A percentile compares a stretch with the other conserved stretches of the same genome.
Evolutionary conservation across 108 stramenopile genomes (phyloP).

Genomic region (Chaetoceros tenuissimus): DNA sequence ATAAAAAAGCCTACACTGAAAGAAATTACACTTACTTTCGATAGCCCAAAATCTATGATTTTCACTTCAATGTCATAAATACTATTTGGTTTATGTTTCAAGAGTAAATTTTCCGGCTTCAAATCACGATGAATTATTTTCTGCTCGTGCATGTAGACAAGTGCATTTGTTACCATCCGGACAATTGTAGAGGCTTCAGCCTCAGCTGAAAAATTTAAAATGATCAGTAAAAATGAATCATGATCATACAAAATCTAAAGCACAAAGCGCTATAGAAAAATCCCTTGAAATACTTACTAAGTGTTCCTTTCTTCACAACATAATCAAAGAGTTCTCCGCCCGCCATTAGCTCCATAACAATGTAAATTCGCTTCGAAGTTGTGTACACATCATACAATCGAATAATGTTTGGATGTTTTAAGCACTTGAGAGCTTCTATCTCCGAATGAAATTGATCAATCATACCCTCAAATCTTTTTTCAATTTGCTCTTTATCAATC

Average conservation of each 20-base stretch:
- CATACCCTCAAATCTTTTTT: slow-evolving; percentile 79
- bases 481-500: slow-evolving; percentile 90
- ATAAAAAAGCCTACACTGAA: neutral
- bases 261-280: too few relatives aligned
- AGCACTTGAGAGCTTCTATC: slow-evolving; percentile 62
- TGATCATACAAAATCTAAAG: neutral
- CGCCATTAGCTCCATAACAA: slow-evolving; percentile 97
- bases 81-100: slow-evolving; percentile 32
- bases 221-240: slow-evolving; percentile 6
- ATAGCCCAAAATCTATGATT: slow-evolving; percentile 97
- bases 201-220: too few relatives aligned
- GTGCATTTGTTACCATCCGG: slow-evolving; percentile 78
- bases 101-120: slow-evolving; percentile 83
- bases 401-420: slow-evolving; percentile 92
- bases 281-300: slow-evolving; percentile 22
- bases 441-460: slow-evolving; percentile 94
- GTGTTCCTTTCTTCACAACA: slow-evolving; percentile 90
- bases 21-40: slow-evolving; percentile 51
- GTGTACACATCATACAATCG: slow-evolving; percentile 89
- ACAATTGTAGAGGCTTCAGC: slow-evolving; percentile 91
- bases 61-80: slow-evolving; percentile 76
- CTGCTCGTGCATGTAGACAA: slow-evolving; percentile 94
- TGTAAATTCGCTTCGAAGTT: slow-evolving; percentile 84
- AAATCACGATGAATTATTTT: slow-evolving; percentile 92
- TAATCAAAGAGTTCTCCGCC: slow-evolving; percentile 99